Base-by-base conservation (phyloP, 805 yeast genomes). In the Wickerhamomyces strasburgensis region DNA sequence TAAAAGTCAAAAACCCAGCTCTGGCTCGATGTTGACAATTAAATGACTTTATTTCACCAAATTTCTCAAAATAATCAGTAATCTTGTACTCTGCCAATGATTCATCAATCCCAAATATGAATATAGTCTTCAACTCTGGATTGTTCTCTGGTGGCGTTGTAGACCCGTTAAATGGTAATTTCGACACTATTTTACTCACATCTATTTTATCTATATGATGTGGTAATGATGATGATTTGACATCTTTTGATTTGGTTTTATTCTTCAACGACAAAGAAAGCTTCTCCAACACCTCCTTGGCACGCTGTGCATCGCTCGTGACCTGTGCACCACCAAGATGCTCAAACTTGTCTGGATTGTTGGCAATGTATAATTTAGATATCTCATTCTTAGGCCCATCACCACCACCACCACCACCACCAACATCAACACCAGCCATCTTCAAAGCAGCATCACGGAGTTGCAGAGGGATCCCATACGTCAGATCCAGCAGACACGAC, bases 401-500 rank as follows among this genome's bases (percentile, higher is more conserved):
- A 1, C 62, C 37, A 3, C 34, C 62, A 23, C 53, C 56, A 3
- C 57, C 40, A 34, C 58, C 45, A n/a, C n/a, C n/a, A n/a, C 10
- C 11, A 11, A 21, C 11, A 18, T 61, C 67, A 13, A 69, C 63
- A 13, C 80, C 80, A 2, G 89, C 81, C 70, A 86, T 68, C 48
- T 78, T 77, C 49, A 88, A 58, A 4, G 95, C 84, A 2, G 86
- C 78, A 51, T 89, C 96, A 46, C 96, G 67, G 6, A 87, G 62
- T 9, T 79, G 75, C 14, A 87, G 56, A 0, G 95, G 86, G n/a
- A 93, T 75, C 4, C 88, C 85, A 62, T 78, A 84, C 19, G 80
- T 75, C 29, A 89, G 62, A 61, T 90, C 98, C 24, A 83, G 58
- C 75, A 87, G 73, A 58, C 98, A 90, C 17, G 78, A 64, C 57